phyloP scores from a whole-genome alignment of 768 basidiomycete species.

The Xanthoconium purpureum region DNA sequence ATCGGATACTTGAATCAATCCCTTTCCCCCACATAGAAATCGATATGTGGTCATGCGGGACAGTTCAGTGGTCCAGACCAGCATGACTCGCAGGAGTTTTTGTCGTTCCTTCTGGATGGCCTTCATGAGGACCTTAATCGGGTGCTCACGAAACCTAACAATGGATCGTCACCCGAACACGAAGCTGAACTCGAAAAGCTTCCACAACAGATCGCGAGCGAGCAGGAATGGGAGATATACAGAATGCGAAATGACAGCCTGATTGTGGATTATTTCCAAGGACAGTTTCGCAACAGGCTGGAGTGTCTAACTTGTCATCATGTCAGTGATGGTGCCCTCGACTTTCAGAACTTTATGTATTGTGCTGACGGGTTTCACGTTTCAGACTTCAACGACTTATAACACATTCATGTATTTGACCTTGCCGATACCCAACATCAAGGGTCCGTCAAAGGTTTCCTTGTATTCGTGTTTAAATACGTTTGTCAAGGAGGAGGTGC shows the following conservation, averaged over 20 bases:
- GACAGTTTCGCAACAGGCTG: conserved; percentile 88
- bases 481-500: conserved; percentile 85
- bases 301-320: conserved; percentile 88
- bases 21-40: conserved; percentile 40
- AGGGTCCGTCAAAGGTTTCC: conserved; percentile 55
- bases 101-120: conserved; percentile 90
- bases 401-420: conserved; percentile 96
- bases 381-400: conserved; percentile 93
- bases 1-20: conserved; percentile 12
- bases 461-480: conserved; percentile 82
- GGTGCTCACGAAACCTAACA: conserved; percentile 65
- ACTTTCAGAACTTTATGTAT: not conserved
- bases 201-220: conserved; percentile 83
- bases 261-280: conserved; percentile 97
- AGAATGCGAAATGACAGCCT: conserved; percentile 87
- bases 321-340: conserved; percentile 41
- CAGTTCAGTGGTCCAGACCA: conserved; percentile 88
- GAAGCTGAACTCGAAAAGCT: conserved; percentile 88
- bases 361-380: conserved; percentile 9
- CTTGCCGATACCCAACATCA: conserved; percentile 75
- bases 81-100: conserved; percentile 97
- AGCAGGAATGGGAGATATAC: conserved; percentile 92
- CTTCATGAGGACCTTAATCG: conserved; percentile 88
- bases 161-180: conserved; percentile 66
- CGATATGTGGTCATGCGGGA: conserved; percentile 53